Evolutionary conservation across 495 filamentous ascomycete genomes (phyloP).

Genomic region (Penicillium malachiteum): DNA sequence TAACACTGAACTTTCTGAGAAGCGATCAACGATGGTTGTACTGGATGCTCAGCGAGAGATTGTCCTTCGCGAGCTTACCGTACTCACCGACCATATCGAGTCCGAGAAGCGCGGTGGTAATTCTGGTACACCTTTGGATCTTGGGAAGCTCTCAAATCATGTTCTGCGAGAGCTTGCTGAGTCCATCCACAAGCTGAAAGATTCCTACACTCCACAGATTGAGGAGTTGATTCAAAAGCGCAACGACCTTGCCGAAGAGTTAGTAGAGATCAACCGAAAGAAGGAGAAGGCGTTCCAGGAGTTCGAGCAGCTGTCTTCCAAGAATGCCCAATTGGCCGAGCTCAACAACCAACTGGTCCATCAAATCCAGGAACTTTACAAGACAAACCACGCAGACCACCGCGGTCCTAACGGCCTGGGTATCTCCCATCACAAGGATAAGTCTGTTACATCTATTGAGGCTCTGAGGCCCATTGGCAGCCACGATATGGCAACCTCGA

Average conservation of each 20-base stretch:
- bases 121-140: slow-evolving; percentile 63
- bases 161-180: slow-evolving; percentile 86
- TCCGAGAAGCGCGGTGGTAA: slow-evolving; percentile 62
- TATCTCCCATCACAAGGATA: slow-evolving; percentile 73
- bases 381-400: slow-evolving; percentile 65
- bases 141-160: slow-evolving; percentile 75
- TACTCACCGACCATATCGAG: slow-evolving; percentile 75
- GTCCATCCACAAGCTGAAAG: slow-evolving; percentile 82
- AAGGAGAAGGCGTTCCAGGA: slow-evolving; percentile 92
- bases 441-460: slow-evolving; percentile 67
- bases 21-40: slow-evolving; percentile 93
- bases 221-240: slow-evolving; percentile 82
- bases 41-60: slow-evolving; percentile 94
- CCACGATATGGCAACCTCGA: slow-evolving; percentile 47
- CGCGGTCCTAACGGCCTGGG: slow-evolving; percentile 72
- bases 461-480: slow-evolving; percentile 46
- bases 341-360: slow-evolving; percentile 93
- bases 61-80: slow-evolving; percentile 86
- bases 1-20: slow-evolving; percentile 84
- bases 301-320: slow-evolving; percentile 87
- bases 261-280: slow-evolving; percentile 70
- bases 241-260: slow-evolving; percentile 79
- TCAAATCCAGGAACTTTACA: slow-evolving; percentile 90
- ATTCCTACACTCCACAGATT: slow-evolving; percentile 71
- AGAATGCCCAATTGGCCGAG: slow-evolving; percentile 91